Conservation (phyloP, 2,329 filamentous ascomycete species). For the Aureobasidium leucospermi region DNA sequence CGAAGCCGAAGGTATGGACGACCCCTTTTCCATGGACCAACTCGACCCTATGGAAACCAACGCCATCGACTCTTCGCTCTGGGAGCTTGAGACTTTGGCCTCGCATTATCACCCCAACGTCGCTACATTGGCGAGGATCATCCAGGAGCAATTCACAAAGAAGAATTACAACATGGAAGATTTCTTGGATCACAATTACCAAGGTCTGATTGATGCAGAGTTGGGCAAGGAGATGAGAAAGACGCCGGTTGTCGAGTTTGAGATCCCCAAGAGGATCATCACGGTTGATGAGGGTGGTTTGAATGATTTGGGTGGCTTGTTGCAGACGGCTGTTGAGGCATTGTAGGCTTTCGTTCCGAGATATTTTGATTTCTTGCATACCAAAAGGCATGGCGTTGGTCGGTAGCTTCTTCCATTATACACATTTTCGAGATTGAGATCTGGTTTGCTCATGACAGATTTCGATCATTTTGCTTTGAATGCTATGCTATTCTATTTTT, state of each 20-base stretch:
- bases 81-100: constrained; percentile 88
- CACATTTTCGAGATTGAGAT: not conserved
- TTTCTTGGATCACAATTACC: constrained; percentile 91
- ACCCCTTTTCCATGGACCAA: constrained; percentile 72
- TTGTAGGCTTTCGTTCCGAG: not conserved
- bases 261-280: constrained; percentile 84
- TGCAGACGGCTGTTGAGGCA: constrained; percentile 22
- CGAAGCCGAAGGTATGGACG: constrained; percentile 56
- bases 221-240: constrained; percentile 78
- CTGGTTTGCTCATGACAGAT: not conserved
- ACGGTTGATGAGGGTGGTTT: constrained; percentile 28
- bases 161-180: constrained; percentile 92
- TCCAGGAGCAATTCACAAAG: constrained; percentile 96
- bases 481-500: constrained; percentile 3
- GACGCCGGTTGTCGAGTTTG: constrained; percentile 80
- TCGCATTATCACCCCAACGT: constrained; percentile 96
- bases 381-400: not conserved
- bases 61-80: constrained; percentile 87
- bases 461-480: not conserved
- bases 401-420: not conserved
- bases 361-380: not conserved
- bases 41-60: constrained; percentile 74
- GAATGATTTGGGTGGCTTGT: constrained; percentile 22
- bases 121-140: constrained; percentile 84
- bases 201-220: constrained; percentile 74